phyloP scores from a whole-genome alignment of 2,329 filamentous ascomycete genomes.

The Talaromyces albobiverticillius region DNA sequence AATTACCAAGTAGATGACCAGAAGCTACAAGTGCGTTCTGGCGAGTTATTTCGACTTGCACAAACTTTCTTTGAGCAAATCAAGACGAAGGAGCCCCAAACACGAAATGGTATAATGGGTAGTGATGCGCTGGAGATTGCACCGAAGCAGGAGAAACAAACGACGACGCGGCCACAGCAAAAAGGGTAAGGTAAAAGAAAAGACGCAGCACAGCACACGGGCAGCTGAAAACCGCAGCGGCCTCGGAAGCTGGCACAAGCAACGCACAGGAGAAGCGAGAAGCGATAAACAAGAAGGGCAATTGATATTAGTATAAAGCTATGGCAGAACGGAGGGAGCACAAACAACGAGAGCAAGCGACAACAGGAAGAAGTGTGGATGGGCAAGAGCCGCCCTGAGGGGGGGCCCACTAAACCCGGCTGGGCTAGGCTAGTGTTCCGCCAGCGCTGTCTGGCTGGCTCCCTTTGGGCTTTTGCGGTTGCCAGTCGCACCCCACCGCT shows the following conservation, averaged over 20 bases:
- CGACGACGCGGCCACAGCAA: conserved; percentile 10
- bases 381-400: conserved; percentile 27
- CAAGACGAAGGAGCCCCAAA: too few relatives aligned
- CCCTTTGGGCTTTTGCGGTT: too few relatives aligned
- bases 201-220: background rate
- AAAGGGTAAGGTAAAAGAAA: background rate
- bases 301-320: background rate
- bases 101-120: conserved; percentile 1
- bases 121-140: conserved; percentile 6
- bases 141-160: conserved; percentile 6
- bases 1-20: background rate
- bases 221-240: background rate
- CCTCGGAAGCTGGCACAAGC: background rate
- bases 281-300: background rate
- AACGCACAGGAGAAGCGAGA: background rate
- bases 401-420: conserved; percentile 21
- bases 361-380: conserved; percentile 21
- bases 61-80: background rate
- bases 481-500: too few relatives aligned
- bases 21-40: background rate
- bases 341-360: background rate
- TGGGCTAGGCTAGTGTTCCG: conserved; percentile 10
- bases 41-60: background rate
- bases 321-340: background rate
- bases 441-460: too few relatives aligned